Evolutionary conservation across 208 protist genomes (phyloP), one percentile per base, ranked within the genome.

Genomic region (Trypanosoma grayi): DNA sequence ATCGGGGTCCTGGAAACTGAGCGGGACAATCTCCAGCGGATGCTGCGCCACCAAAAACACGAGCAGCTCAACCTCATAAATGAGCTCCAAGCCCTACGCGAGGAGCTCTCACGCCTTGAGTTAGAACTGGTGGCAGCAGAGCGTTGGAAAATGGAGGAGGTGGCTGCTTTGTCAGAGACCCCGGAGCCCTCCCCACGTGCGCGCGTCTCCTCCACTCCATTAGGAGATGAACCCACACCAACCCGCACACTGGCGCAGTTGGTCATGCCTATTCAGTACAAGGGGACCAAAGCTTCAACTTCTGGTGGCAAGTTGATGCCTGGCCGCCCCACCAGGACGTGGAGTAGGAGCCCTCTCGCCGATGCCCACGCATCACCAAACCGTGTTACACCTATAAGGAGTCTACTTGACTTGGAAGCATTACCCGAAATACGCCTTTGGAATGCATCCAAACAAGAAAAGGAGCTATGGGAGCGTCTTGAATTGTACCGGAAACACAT

Each of bases 361-460:
- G 48, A 59, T 0, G 27, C 22, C 1, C 24, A 39, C 18, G 4
- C 48, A 16, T 13, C 47, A 11, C 34, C 44, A 62, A 13, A 24
- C 22, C 10, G 36, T 36, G 13, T 48, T n/a, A 39, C 30, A 43
- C 24, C 18, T 18, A 27, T 36, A 1, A 64, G 14, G n/a, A 63
- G 46, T 44, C 13, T 53, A 13, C 31, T 76, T 13, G 58, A 79
- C 24, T 73, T 87, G 24, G 73, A 73, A 18, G 50, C 73, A 0
- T 60, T 88, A 28, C 68, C 70, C 4, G 77, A 75, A n/a, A 79
- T 92, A 13, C 67, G 66, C 14, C 64, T 92, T 13, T 67, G 72
- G 11, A 77, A 87, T 37, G 82, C 85, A 13, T 75, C 70, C 22
- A 66, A 70, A 4, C 85, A 92, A 47, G 82, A 92, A 48, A 71